Base-by-base conservation (phyloP, 129 eudicot species). In the Helianthus annuus region DNA sequence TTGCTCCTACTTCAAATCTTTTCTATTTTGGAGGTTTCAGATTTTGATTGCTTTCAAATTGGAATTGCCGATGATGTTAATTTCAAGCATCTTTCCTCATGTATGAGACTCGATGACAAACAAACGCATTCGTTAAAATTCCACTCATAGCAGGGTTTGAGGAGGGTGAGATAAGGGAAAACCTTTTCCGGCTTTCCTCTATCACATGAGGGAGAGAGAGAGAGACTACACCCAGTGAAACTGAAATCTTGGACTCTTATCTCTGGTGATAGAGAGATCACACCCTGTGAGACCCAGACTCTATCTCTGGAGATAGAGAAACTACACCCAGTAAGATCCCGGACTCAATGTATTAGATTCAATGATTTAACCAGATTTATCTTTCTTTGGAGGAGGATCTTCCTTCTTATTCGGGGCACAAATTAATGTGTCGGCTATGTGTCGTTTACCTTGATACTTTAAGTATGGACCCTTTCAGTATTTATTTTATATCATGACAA, bases 401-500 rank as follows among this genome's bases (percentile, higher is more conserved):
- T 85, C 79, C 82, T 81, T 81, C 82, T 54, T 78, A 85, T 85
- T 78, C 74, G 79, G 79, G 84, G 78, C 83, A 65, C 76, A 74
- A 68, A 32, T 32, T 32, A 32, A 59, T 29, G 32, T 81, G 81
- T 78, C 79, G 76, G 48, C 71, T 53, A 5, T 45, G 46, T 74
- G 84, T 85, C 83, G 44, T 71, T 64, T 68, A 46, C 66, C 73
- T 62, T 51, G 32, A 65, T 79, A 69, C 60, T 70, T 34, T 48
- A 57, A 60, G 40, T 57, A 60, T 68, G 14, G 60, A 13, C 70
- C 64, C 66, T 77, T 49, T 59, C 19, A 7, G 10, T 76, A 53
- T 71, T 36, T 7, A 48, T 56, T 42, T 15, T 8, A 44, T 17
- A 64, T 22, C 49, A 67, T 14, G 55, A 80, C 61, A 84, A 84